These are phyloP conservation scores for Aspergillus quadrilineatus DNA, from an alignment of 2,329 filamentous ascomycete species.

Conservation along the genomic window DNA sequence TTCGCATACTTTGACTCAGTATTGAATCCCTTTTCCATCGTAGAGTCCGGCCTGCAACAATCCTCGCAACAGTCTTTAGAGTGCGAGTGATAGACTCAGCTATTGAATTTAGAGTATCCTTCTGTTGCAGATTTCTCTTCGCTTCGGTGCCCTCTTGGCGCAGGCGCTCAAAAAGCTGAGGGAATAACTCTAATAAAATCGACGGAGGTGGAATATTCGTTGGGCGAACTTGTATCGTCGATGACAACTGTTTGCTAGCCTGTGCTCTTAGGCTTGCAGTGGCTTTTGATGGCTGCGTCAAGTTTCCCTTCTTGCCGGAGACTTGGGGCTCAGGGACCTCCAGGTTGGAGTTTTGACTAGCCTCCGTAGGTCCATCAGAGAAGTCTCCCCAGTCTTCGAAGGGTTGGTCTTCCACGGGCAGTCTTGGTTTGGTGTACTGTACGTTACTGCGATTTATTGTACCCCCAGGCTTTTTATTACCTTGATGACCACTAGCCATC, in stretches of 20 bases:
- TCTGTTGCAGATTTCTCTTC: slow-evolving; percentile 57
- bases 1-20: slow-evolving; percentile 83
- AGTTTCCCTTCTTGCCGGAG: background rate
- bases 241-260: background rate
- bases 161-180: slow-evolving; percentile 66
- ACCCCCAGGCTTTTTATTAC: slow-evolving; percentile 1
- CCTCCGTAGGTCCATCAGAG: slow-evolving; percentile 37
- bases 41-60: slow-evolving; percentile 79
- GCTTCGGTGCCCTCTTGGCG: slow-evolving; percentile 65
- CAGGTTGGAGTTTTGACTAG: slow-evolving; percentile 11
- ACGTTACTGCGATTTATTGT: background rate
- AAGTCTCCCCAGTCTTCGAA: slow-evolving; percentile 54
- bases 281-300: background rate
- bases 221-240: slow-evolving; percentile 55
- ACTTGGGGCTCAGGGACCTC: slow-evolving; percentile 1
- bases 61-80: slow-evolving; percentile 64
- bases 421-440: slow-evolving; percentile 8
- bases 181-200: slow-evolving; percentile 74
- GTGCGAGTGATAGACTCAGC: slow-evolving; percentile 29
- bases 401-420: slow-evolving; percentile 22
- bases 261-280: background rate
- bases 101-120: slow-evolving; percentile 18
- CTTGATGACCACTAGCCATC: slow-evolving; percentile 8
- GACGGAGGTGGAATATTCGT: slow-evolving; percentile 88
- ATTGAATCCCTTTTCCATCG: slow-evolving; percentile 90